These are phyloP conservation scores for Rosa persica DNA, from an alignment of 306 rosid genomes.

Conservation along the genomic window DNA sequence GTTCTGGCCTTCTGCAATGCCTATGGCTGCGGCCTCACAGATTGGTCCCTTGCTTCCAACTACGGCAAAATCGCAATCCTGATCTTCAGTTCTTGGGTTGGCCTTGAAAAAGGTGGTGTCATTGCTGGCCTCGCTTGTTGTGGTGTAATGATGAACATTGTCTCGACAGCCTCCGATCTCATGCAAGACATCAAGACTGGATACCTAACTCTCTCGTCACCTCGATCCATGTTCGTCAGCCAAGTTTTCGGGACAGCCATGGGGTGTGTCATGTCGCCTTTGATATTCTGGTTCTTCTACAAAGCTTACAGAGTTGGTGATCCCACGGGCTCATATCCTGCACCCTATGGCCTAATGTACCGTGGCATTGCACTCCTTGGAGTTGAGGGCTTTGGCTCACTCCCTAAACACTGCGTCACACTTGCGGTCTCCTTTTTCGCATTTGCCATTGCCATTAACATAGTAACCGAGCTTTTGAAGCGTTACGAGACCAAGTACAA, in stretches of 20 bases:
- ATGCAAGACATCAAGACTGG: not conserved
- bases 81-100: not conserved
- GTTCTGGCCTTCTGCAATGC: not conserved
- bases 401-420: not conserved
- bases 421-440: not conserved
- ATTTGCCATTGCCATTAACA: not conserved
- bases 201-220: not conserved
- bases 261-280: not conserved
- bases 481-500: not conserved
- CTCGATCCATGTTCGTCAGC: not conserved
- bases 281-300: not conserved
- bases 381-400: not conserved
- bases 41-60: not conserved
- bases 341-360: not conserved
- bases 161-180: not conserved
- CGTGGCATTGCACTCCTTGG: slow-evolving; percentile 1
- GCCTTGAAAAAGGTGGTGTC: not conserved
- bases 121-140: not conserved
- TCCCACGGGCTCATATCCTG: not conserved
- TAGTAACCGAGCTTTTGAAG: not conserved
- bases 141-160: not conserved
- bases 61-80: not conserved
- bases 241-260: not conserved
- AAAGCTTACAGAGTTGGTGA: not conserved
- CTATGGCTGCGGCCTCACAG: not conserved